Conservation (phyloP, 176 grass and related monocot genomes). For the Rhynchospora tenuis region DNA sequence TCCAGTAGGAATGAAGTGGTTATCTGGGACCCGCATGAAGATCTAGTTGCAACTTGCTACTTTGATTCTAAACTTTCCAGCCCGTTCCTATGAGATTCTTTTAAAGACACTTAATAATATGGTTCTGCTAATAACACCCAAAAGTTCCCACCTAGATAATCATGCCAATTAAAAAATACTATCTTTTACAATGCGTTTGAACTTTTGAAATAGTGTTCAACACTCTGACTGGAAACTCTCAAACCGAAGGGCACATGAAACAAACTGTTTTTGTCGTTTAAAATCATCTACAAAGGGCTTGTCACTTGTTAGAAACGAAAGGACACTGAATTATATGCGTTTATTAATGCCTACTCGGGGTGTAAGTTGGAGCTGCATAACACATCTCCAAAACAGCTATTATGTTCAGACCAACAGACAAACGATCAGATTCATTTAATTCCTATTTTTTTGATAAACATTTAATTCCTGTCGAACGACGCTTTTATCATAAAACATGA, state of each 20-base stretch:
- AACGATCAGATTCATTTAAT: background rate
- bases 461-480: background rate
- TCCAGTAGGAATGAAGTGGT: background rate
- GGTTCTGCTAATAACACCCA: background rate
- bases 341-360: background rate
- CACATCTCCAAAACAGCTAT: background rate
- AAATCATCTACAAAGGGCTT: background rate
- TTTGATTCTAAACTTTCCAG: constrained; percentile 31
- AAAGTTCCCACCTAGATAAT: background rate
- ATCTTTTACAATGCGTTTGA: background rate
- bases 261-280: background rate
- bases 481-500: background rate
- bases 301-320: background rate
- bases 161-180: background rate
- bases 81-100: constrained; percentile 30
- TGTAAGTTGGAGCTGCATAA: background rate
- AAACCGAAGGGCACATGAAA: background rate
- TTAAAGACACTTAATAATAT: background rate
- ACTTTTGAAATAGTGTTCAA: background rate
- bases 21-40: background rate
- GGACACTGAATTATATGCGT: too few species aligned
- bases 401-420: background rate
- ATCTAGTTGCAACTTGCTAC: background rate
- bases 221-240: background rate
- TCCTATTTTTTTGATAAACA: too few species aligned